Conservation (phyloP, 192 early-diverging fungal species). For the Backusella westeae region DNA sequence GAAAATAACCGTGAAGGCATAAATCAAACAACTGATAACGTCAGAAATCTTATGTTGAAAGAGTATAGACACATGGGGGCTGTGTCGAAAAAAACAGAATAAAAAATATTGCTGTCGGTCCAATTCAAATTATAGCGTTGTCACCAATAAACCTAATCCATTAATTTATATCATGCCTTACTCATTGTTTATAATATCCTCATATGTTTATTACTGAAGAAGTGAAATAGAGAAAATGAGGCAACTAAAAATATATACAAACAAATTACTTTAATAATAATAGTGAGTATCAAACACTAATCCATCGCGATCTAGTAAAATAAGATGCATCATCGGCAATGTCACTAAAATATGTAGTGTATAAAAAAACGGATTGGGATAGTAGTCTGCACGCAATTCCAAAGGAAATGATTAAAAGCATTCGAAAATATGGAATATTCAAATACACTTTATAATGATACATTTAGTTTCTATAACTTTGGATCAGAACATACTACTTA, state of each 20-base stretch:
- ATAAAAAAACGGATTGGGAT: conserved; percentile 45
- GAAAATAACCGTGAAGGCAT: neutral
- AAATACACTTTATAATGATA: conserved; percentile 43
- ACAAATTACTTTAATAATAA: no score
- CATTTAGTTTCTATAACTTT: neutral
- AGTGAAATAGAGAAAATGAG: no score
- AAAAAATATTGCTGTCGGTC: neutral
- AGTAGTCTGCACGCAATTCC: conserved; percentile 42
- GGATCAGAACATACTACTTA: neutral
- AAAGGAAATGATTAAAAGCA: conserved; percentile 44
- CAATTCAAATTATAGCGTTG: neutral
- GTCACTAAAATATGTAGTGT: conserved; percentile 18
- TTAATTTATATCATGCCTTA: neutral
- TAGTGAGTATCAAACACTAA: conserved; percentile 15
- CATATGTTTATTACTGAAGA: no score
- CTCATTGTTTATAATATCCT: no score
- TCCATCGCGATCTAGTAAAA: conserved; percentile 18
- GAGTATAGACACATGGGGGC: neutral
- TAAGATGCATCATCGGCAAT: neutral
- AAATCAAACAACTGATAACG: neutral
- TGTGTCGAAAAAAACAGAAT: neutral
- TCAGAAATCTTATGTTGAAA: neutral
- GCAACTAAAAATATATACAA: no score
- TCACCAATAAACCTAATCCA: neutral
- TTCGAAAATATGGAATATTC: conserved; percentile 43